A percentile compares a stretch with the other conserved stretches of the same genome.
Conservation (phyloP, 1,284 basidiomycete genomes). For the Pseudozyma sp. region DNA sequence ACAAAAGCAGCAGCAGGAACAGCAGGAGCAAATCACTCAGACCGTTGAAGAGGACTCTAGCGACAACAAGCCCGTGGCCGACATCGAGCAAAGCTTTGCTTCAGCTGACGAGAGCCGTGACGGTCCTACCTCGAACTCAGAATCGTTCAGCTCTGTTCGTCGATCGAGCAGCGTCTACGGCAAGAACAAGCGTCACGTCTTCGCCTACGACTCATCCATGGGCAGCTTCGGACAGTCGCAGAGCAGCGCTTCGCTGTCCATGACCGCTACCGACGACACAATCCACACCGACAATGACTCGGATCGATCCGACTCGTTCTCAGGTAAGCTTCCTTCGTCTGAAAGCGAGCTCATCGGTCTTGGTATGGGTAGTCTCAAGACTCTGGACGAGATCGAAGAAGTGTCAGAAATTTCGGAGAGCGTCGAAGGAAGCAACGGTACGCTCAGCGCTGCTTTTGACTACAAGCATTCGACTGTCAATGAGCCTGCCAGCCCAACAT, state of each 20-base stretch:
- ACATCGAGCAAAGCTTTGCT: slow-evolving; percentile 21
- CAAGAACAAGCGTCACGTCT: slow-evolving; percentile 62
- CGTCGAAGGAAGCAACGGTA: slow-evolving; percentile 32
- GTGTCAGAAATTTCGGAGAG: slow-evolving; percentile 47
- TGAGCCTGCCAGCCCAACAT: slow-evolving; percentile 17
- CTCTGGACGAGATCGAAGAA: slow-evolving; percentile 58
- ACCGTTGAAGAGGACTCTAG: background rate
- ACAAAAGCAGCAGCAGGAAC: background rate
- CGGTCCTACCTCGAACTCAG: slow-evolving; percentile 11
- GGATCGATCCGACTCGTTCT: slow-evolving; percentile 34
- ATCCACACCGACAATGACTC: slow-evolving; percentile 41
- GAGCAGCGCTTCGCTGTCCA: slow-evolving; percentile 48
- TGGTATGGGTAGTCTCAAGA: slow-evolving; percentile 48
- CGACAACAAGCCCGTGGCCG: background rate
- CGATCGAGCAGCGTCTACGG: slow-evolving; percentile 37
- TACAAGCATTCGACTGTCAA: slow-evolving; percentile 6
- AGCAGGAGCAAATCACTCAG: background rate
- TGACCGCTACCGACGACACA: slow-evolving; percentile 48
- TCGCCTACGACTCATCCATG: slow-evolving; percentile 64
- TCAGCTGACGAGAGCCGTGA: slow-evolving; percentile 34
- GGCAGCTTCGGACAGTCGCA: slow-evolving; percentile 56
- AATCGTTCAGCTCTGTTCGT: slow-evolving; percentile 20
- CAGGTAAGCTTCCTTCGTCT: slow-evolving; percentile 25
- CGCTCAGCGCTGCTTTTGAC: slow-evolving; percentile 12
- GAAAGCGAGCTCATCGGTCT: slow-evolving; percentile 40